These are phyloP conservation scores for Mycena vulgaris DNA, from an alignment of 768 basidiomycete species.

Conservation along the genomic window DNA sequence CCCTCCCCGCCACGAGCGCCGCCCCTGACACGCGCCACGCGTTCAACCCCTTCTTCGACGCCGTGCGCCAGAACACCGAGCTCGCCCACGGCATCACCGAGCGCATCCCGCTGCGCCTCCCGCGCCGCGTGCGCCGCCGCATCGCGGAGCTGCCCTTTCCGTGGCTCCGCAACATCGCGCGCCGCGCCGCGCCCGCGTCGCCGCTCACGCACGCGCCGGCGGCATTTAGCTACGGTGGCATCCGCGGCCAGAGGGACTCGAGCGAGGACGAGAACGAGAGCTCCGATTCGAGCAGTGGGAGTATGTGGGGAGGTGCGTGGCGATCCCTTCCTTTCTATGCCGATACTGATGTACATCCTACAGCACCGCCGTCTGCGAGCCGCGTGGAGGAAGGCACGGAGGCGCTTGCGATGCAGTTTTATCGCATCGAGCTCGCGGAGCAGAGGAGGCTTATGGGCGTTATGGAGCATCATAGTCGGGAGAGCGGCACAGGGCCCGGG, in stretches of 20 bases:
- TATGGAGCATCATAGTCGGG: conserved; percentile 91
- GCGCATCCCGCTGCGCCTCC: conserved; percentile 81
- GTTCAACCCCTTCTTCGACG: conserved; percentile 95
- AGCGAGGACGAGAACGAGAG: conserved; percentile 57
- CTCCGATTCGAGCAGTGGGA: conserved; percentile 30
- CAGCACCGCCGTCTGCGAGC: conserved; percentile 48
- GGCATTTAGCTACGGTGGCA: no score
- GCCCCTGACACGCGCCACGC: conserved; percentile 45
- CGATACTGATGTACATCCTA: conserved; percentile 34
- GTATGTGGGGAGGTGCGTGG: not conserved
- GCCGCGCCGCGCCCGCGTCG: conserved; percentile 56
- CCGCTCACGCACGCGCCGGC: conserved; percentile 14
- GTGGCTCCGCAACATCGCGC: conserved; percentile 85
- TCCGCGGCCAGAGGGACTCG: conserved; percentile 41
- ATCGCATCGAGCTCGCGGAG: conserved; percentile 92
- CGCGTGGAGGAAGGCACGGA: conserved; percentile 80
- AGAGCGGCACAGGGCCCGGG: conserved; percentile 59
- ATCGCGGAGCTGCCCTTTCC: conserved; percentile 83
- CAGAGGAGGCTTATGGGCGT: conserved; percentile 90
- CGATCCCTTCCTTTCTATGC: not conserved
- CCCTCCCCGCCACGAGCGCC: not conserved
- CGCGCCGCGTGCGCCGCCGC: conserved; percentile 65
- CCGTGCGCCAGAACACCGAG: conserved; percentile 90
- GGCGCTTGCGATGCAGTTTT: conserved; percentile 92
- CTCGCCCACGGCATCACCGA: conserved; percentile 83